These are phyloP conservation scores for Pseudotsuga menziesii DNA, from an alignment of 75 land plant species.

Conservation along the genomic window DNA sequence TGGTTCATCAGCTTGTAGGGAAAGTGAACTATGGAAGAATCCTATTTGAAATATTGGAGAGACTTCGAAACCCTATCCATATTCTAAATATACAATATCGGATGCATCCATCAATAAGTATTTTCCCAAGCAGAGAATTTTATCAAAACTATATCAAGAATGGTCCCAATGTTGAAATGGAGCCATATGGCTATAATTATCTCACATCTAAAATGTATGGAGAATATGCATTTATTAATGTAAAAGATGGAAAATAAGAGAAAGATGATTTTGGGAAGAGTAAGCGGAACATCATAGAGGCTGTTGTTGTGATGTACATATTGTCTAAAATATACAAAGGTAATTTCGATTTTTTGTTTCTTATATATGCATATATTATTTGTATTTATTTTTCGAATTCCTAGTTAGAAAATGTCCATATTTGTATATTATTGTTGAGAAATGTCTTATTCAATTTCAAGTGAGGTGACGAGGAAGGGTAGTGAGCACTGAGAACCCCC, in stretches of 20 bases:
- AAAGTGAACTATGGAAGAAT: slow-evolving; percentile 67
- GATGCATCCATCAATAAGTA: slow-evolving; percentile 94
- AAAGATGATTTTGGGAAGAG: slow-evolving; percentile 30
- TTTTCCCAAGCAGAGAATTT: slow-evolving; percentile 81
- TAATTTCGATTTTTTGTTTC: background rate
- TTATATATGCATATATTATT: too few species aligned
- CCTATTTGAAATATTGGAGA: slow-evolving; percentile 93
- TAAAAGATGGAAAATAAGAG: slow-evolving; percentile 40
- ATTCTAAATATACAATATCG: slow-evolving; percentile 85
- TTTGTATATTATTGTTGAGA: background rate
- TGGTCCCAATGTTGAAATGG: slow-evolving; percentile 42
- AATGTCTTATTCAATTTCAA: too few species aligned
- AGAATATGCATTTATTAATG: slow-evolving; percentile 65
- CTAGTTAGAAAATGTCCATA: background rate
- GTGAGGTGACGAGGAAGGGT: too few species aligned
- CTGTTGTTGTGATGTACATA: slow-evolving; percentile 34
- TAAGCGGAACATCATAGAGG: slow-evolving; percentile 60
- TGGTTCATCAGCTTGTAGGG: slow-evolving; percentile 27
- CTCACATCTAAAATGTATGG: slow-evolving; percentile 49
- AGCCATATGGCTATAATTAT: slow-evolving; percentile 19
- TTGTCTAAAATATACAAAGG: slow-evolving; percentile 31
- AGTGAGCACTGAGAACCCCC: too few species aligned
- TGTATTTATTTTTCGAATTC: background rate
- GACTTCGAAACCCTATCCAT: slow-evolving; percentile 69
- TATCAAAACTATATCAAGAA: slow-evolving; percentile 59